Conservation (phyloP, 371 early-diverging fungal genomes). For the Cladochytrium tenue region DNA sequence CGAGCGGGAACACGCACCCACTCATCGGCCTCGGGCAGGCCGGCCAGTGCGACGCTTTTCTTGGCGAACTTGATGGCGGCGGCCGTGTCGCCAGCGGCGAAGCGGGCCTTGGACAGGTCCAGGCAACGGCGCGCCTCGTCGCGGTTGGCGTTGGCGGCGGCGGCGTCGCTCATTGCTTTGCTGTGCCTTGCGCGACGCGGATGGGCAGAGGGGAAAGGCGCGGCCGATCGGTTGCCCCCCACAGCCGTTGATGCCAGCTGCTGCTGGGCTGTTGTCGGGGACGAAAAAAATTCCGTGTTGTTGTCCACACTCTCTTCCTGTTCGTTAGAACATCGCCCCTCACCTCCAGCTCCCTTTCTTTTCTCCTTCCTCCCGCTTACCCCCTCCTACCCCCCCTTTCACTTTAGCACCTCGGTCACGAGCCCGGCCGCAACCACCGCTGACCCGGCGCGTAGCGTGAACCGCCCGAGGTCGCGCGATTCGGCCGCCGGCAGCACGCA, state of each 20-base stretch:
- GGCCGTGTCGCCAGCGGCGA: constrained; percentile 57
- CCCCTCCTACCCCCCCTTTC: neutral
- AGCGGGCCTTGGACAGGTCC: constrained; percentile 71
- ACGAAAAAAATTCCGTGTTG: no score
- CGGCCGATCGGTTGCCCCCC: no score
- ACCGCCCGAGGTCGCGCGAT: constrained; percentile 83
- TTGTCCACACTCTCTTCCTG: no score
- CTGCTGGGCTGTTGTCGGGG: no score
- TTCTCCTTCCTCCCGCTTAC: no score
- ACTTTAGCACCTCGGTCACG: constrained; percentile 36
- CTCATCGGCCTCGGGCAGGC: constrained; percentile 64
- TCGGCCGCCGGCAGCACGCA: constrained; percentile 83
- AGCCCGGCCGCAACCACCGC: constrained; percentile 92
- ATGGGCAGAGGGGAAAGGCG: no score
- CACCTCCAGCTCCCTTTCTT: no score
- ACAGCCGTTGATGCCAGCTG: no score
- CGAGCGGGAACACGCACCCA: constrained; percentile 53
- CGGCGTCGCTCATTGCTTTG: no score
- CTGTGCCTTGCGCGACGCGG: no score
- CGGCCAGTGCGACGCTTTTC: constrained; percentile 77
- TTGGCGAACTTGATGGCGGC: constrained; percentile 79
- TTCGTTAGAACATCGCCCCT: no score
- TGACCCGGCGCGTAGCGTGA: constrained; percentile 83
- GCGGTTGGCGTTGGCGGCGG: no score
- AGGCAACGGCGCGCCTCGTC: constrained; percentile 85